Evolutionary conservation across 257 asterid species (phyloP).

Genomic region (Echium plantagineum): DNA sequence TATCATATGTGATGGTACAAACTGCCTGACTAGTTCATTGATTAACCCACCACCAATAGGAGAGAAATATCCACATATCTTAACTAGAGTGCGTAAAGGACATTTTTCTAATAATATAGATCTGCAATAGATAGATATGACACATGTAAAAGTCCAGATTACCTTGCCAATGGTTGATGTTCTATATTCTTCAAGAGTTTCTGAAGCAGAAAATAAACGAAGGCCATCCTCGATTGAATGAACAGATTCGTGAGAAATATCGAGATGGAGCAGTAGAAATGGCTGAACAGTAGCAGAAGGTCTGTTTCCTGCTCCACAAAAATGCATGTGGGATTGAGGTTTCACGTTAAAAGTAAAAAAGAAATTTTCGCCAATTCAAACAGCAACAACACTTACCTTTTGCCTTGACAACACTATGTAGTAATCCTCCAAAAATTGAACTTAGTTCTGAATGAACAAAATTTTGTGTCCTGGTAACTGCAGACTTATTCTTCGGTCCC

Average conservation of each 20-base stretch:
- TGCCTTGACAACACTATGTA: slow-evolving; percentile 72
- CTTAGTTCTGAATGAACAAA: slow-evolving; percentile 73
- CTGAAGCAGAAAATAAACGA: slow-evolving; percentile 59
- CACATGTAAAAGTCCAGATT: slow-evolving; percentile 5
- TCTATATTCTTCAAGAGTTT: slow-evolving; percentile 75
- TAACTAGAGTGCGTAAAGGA: too few relatives aligned
- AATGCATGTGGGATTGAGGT: background rate
- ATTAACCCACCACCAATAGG: too few relatives aligned
- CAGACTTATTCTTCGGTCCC: slow-evolving; percentile 93
- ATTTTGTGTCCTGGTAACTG: slow-evolving; percentile 76
- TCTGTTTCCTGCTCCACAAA: slow-evolving; percentile 53
- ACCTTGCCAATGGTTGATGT: slow-evolving; percentile 61
- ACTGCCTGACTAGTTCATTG: too few relatives aligned
- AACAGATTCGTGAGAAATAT: slow-evolving; percentile 62
- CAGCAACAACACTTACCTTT: slow-evolving; percentile 39
- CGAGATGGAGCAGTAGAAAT: slow-evolving; percentile 83
- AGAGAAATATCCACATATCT: too few relatives aligned
- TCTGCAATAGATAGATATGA: too few relatives aligned
- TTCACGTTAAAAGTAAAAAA: background rate
- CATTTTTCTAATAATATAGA: too few relatives aligned
- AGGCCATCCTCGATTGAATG: slow-evolving; percentile 72
- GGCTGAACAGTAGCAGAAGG: slow-evolving; percentile 82
- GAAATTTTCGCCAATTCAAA: slow-evolving; percentile 3
- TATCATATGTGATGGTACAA: too few relatives aligned
- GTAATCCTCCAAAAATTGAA: slow-evolving; percentile 71